Percentiles rank a stretch among this genome's conserved stretches.
Evolutionary conservation across 495 filamentous ascomycete genomes (phyloP).

Genomic region (Sporormia fimetaria): DNA sequence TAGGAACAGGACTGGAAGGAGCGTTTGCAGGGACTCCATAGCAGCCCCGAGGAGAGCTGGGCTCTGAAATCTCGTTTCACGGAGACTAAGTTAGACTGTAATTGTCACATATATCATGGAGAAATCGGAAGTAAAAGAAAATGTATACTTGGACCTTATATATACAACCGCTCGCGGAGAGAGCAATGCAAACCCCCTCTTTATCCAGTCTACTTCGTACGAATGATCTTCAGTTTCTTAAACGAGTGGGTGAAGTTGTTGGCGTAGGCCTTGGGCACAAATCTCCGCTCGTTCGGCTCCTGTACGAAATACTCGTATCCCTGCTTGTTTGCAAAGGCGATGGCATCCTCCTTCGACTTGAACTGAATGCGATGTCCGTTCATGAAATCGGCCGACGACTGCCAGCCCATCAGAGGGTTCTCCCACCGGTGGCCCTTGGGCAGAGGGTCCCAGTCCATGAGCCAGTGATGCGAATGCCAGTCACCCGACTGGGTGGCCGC

Average conservation of each 20-base stretch:
- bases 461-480: slow-evolving; percentile 75
- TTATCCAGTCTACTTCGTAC: slow-evolving; percentile 61
- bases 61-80: too few species aligned
- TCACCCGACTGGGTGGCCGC: slow-evolving; percentile 87
- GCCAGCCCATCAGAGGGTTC: slow-evolving; percentile 97
- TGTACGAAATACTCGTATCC: slow-evolving; percentile 99
- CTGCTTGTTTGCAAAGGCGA: slow-evolving; percentile 92
- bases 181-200: background rate
- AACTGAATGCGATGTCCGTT: slow-evolving; percentile 86
- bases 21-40: too few species aligned
- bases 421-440: slow-evolving; percentile 89
- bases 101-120: background rate
- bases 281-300: slow-evolving; percentile 79
- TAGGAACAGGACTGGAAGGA: too few species aligned
- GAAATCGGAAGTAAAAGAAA: background rate
- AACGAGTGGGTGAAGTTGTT: slow-evolving; percentile 84
- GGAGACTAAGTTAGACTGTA: background rate
- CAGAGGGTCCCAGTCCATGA: slow-evolving; percentile 96
- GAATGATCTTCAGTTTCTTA: slow-evolving; percentile 80
- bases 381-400: slow-evolving; percentile 85
- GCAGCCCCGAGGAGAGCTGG: too few species aligned
- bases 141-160: too few species aligned
- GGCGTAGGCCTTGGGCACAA: slow-evolving; percentile 87
- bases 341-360: slow-evolving; percentile 88
- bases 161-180: background rate